phyloP scores from a whole-genome alignment of 441 rosid species.

The Viola pubescens region DNA sequence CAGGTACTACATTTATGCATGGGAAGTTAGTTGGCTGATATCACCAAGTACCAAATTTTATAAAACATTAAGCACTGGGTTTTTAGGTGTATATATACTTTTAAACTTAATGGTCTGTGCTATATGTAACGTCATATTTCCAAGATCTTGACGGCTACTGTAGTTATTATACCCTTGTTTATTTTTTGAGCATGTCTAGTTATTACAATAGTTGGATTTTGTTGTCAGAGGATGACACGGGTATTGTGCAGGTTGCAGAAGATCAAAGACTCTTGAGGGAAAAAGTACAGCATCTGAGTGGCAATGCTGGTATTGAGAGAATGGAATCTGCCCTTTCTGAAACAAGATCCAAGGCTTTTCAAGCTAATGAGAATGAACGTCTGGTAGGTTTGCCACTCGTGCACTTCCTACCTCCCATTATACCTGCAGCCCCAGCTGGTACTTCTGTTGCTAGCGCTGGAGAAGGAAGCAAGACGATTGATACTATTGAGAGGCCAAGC shows the following conservation, averaged over 20 bases:
- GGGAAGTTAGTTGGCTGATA: background rate
- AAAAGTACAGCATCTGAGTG: conserved; percentile 69
- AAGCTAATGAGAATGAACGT: conserved; percentile 52
- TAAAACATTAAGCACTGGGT: background rate
- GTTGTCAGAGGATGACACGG: background rate
- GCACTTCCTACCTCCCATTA: conserved; percentile 29
- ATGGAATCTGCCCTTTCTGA: conserved; percentile 80
- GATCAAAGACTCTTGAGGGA: conserved; percentile 84
- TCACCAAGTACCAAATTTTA: too few species aligned
- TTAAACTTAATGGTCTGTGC: background rate
- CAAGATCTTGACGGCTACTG: too few species aligned
- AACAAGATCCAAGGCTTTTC: conserved; percentile 52
- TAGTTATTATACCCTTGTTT: background rate
- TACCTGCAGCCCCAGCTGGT: conserved; percentile 19
- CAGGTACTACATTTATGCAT: conserved; percentile 16
- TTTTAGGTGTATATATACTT: background rate
- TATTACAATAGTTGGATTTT: background rate
- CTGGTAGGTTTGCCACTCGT: conserved; percentile 46
- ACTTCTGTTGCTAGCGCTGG: conserved; percentile 13
- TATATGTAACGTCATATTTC: background rate
- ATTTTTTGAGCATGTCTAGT: background rate
- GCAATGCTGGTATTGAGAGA: conserved; percentile 63
- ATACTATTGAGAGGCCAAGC: conserved; percentile 35
- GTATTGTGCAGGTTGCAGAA: conserved; percentile 49
- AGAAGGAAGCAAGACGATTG: conserved; percentile 21